Percentiles rank a stretch among this genome's conserved stretches.
These are phyloP conservation scores for Coix lacrymajobi DNA, from an alignment of 176 grass and related monocot species.

Conservation along the genomic window DNA sequence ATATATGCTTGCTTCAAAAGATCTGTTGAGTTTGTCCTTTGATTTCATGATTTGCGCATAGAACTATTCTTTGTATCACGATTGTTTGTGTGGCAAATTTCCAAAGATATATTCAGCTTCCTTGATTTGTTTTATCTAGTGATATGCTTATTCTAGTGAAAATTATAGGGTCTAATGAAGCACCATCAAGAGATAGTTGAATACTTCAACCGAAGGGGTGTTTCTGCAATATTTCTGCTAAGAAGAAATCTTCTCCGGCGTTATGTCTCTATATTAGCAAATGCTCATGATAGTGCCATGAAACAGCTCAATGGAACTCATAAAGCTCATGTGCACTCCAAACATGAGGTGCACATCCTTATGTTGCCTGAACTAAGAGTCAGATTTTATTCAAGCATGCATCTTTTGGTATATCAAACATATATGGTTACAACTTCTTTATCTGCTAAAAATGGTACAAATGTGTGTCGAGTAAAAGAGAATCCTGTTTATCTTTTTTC, in stretches of 20 bases:
- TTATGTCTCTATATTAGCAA: slow-evolving; percentile 81
- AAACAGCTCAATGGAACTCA: slow-evolving; percentile 96
- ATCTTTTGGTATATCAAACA: background rate
- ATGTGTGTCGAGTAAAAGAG: slow-evolving; percentile 1
- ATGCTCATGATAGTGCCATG: slow-evolving; percentile 57
- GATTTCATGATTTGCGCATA: slow-evolving; percentile 5
- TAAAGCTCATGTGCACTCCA: slow-evolving; percentile 69
- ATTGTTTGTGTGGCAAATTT: background rate
- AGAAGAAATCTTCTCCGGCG: slow-evolving; percentile 85
- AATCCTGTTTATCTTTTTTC: slow-evolving; percentile 16
- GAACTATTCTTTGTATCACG: background rate
- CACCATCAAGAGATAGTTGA: slow-evolving; percentile 65
- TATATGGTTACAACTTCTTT: background rate
- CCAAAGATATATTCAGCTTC: background rate
- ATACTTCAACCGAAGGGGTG: slow-evolving; percentile 84
- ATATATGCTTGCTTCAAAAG: background rate
- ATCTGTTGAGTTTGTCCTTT: background rate
- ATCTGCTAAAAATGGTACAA: background rate
- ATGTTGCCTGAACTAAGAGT: background rate
- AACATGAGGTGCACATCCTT: slow-evolving; percentile 42
- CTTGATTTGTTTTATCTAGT: background rate
- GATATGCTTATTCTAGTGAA: slow-evolving; percentile 11
- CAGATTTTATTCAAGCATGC: background rate
- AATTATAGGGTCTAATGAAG: slow-evolving; percentile 70
- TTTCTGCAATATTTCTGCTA: slow-evolving; percentile 80